A percentile compares a stretch with the other conserved stretches of the same genome.
Conservation (phyloP, 495 filamentous ascomycete species). For the Lindgomyces ingoldianus region DNA sequence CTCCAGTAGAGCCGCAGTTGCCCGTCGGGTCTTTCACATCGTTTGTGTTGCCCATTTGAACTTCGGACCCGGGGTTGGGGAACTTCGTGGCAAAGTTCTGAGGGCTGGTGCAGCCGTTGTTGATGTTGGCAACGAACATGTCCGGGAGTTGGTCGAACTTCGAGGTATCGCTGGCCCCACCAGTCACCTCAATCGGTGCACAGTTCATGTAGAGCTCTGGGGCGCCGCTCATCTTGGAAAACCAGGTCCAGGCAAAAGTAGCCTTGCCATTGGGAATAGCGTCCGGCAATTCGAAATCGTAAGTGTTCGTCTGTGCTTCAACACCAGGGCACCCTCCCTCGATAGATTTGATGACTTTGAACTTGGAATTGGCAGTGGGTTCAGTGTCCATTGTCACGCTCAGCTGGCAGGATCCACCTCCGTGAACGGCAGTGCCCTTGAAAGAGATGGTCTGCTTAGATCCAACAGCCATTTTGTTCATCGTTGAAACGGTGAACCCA, state of each 20-base stretch:
- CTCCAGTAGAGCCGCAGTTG: slow-evolving; percentile 25
- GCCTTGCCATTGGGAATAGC: slow-evolving; percentile 57
- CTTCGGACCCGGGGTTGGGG: slow-evolving; percentile 33
- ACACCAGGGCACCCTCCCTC: slow-evolving; percentile 68
- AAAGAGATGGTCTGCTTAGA: slow-evolving; percentile 55
- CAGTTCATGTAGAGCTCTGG: slow-evolving; percentile 67
- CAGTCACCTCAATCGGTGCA: slow-evolving; percentile 55
- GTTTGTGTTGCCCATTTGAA: slow-evolving; percentile 1
- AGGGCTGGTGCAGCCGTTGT: slow-evolving; percentile 25
- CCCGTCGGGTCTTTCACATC: slow-evolving; percentile 19
- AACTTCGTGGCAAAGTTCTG: slow-evolving; percentile 20
- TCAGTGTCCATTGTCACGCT: slow-evolving; percentile 69
- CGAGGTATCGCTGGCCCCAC: slow-evolving; percentile 41
- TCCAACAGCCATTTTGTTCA: slow-evolving; percentile 53
- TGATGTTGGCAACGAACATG: slow-evolving; percentile 63
- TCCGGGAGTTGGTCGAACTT: slow-evolving; percentile 50
- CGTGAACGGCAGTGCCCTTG: slow-evolving; percentile 67
- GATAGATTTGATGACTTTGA: slow-evolving; percentile 49
- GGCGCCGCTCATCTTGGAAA: slow-evolving; percentile 54
- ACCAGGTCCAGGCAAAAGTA: slow-evolving; percentile 63
- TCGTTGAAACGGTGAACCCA: slow-evolving; percentile 46
- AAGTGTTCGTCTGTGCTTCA: slow-evolving; percentile 41
- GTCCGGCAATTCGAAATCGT: slow-evolving; percentile 60
- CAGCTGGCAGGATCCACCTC: slow-evolving; percentile 83
- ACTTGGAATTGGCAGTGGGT: slow-evolving; percentile 54